A percentile compares a stretch with the other conserved stretches of the same genome.
phyloP scores from a whole-genome alignment of 768 basidiomycete species.

The Paxillus ammoniavirescens region DNA sequence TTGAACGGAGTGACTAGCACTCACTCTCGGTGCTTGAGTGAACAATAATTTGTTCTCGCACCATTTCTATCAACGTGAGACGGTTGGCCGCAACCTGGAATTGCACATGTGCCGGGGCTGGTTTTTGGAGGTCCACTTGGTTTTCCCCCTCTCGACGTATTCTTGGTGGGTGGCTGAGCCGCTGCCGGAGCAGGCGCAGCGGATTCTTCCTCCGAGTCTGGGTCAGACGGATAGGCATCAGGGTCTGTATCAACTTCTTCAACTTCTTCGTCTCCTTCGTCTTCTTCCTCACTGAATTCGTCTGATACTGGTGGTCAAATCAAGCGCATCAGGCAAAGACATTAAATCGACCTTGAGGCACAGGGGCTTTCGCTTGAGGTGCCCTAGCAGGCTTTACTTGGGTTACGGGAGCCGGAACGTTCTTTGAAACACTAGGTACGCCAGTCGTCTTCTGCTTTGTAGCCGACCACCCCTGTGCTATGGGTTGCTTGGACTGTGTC shows the following conservation, averaged over 20 bases:
- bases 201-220: slow-evolving; percentile 25
- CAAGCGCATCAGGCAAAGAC: slow-evolving; percentile 6
- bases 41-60: slow-evolving; percentile 53
- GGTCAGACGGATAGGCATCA: slow-evolving; percentile 29
- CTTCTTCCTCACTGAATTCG: slow-evolving; percentile 25
- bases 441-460: slow-evolving; percentile 21
- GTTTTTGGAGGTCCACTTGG: slow-evolving; percentile 1
- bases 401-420: not conserved
- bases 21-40: slow-evolving; percentile 60
- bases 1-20: slow-evolving; percentile 24
- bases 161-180: slow-evolving; percentile 8
- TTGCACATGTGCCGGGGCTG: slow-evolving; percentile 44
- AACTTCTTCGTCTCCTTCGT: slow-evolving; percentile 24
- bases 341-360: slow-evolving; percentile 20
- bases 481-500: slow-evolving; percentile 14
- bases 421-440: slow-evolving; percentile 7
- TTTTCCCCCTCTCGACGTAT: slow-evolving; percentile 12
- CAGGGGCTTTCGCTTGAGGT: slow-evolving; percentile 11
- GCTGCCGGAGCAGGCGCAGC: slow-evolving; percentile 7
- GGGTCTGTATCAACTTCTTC: slow-evolving; percentile 30
- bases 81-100: slow-evolving; percentile 57
- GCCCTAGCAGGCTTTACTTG: slow-evolving; percentile 13
- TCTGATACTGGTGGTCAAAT: slow-evolving; percentile 15
- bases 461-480: slow-evolving; percentile 9
- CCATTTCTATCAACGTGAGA: slow-evolving; percentile 56